These are phyloP conservation scores for Sphaerostilbella broomeana DNA, from an alignment of 2,329 filamentous ascomycete species.

Conservation along the genomic window DNA sequence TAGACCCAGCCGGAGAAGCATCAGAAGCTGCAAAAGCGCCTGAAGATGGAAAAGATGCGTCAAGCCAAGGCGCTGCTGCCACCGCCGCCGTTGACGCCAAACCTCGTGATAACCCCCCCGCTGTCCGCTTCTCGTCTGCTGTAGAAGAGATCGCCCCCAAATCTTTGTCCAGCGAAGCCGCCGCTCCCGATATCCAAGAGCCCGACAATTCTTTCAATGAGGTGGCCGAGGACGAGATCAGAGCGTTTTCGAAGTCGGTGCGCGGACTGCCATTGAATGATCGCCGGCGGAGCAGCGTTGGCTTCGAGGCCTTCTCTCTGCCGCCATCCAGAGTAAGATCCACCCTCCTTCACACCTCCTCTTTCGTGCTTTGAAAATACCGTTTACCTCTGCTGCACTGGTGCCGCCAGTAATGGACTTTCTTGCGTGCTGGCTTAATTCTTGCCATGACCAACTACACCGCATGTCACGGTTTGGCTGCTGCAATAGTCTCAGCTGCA, in stretches of 20 bases:
- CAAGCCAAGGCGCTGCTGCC: too few relatives aligned
- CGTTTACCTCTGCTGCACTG: background rate
- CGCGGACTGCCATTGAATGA: conserved; percentile 74
- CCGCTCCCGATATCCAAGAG: conserved; percentile 15
- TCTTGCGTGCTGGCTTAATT: conserved; percentile 1
- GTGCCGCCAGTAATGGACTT: too few relatives aligned
- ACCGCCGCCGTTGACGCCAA: too few relatives aligned
- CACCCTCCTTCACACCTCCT: background rate
- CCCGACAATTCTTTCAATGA: conserved; percentile 30
- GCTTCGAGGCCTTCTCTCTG: conserved; percentile 85
- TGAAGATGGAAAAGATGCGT: too few relatives aligned
- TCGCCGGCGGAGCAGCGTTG: conserved; percentile 75
- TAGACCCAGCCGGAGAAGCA: too few relatives aligned
- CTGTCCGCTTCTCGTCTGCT: conserved; percentile 66
- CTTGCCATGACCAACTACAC: background rate
- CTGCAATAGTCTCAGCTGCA: too few relatives aligned
- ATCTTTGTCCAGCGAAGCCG: conserved; percentile 10
- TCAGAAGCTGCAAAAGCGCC: too few relatives aligned
- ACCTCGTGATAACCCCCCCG: conserved; percentile 28
- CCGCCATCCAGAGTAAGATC: conserved; percentile 73
- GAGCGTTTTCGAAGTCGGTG: conserved; percentile 63
- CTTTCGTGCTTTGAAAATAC: background rate
- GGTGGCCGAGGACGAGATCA: conserved; percentile 57
- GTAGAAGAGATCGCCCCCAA: conserved; percentile 57
- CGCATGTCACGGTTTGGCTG: too few relatives aligned